These are phyloP conservation scores for Leccinum subtestaceum DNA, from an alignment of 768 basidiomycete genomes.

Conservation along the genomic window DNA sequence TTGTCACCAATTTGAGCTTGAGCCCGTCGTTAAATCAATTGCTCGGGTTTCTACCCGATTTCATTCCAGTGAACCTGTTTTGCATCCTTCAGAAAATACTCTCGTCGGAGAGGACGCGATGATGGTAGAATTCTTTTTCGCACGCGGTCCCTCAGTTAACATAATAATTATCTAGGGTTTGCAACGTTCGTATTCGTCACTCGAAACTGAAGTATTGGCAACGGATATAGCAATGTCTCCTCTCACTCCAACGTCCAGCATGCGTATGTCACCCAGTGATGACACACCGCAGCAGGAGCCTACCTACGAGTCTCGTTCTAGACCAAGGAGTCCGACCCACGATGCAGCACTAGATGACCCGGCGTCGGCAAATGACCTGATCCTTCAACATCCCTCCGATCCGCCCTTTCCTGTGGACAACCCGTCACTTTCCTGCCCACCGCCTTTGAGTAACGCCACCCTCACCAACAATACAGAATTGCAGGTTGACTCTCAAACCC, in stretches of 20 bases:
- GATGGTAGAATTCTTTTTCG: conserved; percentile 15
- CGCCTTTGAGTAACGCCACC: not conserved
- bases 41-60: not conserved
- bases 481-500: not conserved
- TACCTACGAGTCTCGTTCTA: not conserved
- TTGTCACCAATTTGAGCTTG: conserved; percentile 22
- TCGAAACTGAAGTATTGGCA: not conserved
- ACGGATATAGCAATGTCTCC: not conserved
- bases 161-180: conserved; percentile 8
- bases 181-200: not conserved
- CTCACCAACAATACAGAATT: too few species aligned
- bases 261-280: not conserved
- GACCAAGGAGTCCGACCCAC: not conserved
- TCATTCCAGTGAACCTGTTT: not conserved
- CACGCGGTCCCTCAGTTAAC: conserved; percentile 4
- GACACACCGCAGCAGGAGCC: not conserved
- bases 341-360: not conserved
- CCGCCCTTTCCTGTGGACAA: not conserved
- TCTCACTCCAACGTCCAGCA: not conserved
- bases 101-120: not conserved
- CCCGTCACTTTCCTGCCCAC: not conserved
- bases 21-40: not conserved
- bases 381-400: not conserved
- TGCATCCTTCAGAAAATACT: not conserved
- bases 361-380: not conserved